phyloP scores from a whole-genome alignment of 1,284 basidiomycete species.

The Sanghuangporus weigelae region DNA sequence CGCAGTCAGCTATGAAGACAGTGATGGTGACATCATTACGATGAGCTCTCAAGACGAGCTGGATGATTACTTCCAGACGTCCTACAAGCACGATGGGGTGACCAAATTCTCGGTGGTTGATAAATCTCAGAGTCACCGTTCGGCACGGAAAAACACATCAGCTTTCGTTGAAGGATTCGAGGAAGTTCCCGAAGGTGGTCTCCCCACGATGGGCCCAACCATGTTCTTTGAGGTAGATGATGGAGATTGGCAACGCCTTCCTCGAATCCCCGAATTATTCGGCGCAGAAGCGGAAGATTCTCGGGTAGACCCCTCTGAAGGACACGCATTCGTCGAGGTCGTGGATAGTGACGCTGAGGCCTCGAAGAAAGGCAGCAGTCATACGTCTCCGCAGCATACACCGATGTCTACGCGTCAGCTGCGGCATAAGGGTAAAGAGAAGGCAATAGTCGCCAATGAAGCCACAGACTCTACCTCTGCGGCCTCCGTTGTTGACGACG shows the following conservation, averaged over 20 bases:
- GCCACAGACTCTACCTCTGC: slow-evolving; percentile 39
- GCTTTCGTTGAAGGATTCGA: slow-evolving; percentile 22
- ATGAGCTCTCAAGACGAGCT: slow-evolving; percentile 66
- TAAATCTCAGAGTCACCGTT: slow-evolving; percentile 37
- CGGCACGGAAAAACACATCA: slow-evolving; percentile 25
- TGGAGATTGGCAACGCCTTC: slow-evolving; percentile 54
- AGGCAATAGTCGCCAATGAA: slow-evolving; percentile 25
- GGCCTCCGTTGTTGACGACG: slow-evolving; percentile 48
- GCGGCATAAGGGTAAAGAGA: slow-evolving; percentile 51
- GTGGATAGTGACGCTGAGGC: slow-evolving; percentile 43
- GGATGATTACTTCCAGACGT: slow-evolving; percentile 48
- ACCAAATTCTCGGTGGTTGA: slow-evolving; percentile 63
- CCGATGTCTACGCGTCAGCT: slow-evolving; percentile 18
- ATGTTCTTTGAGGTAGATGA: slow-evolving; percentile 52
- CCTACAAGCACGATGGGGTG: slow-evolving; percentile 26
- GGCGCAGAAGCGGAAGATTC: slow-evolving; percentile 22
- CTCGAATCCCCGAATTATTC: slow-evolving; percentile 30
- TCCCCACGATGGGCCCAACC: slow-evolving; percentile 19
- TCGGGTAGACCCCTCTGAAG: slow-evolving; percentile 20
- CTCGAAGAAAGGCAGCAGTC: slow-evolving; percentile 23
- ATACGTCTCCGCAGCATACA: slow-evolving; percentile 26
- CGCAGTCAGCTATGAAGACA: slow-evolving; percentile 64
- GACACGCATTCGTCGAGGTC: slow-evolving; percentile 61
- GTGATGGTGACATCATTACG: slow-evolving; percentile 66
- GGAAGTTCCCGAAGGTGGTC: slow-evolving; percentile 36